phyloP scores from a whole-genome alignment of 2,329 filamentous ascomycete genomes.

The Talaromyces sp. region DNA sequence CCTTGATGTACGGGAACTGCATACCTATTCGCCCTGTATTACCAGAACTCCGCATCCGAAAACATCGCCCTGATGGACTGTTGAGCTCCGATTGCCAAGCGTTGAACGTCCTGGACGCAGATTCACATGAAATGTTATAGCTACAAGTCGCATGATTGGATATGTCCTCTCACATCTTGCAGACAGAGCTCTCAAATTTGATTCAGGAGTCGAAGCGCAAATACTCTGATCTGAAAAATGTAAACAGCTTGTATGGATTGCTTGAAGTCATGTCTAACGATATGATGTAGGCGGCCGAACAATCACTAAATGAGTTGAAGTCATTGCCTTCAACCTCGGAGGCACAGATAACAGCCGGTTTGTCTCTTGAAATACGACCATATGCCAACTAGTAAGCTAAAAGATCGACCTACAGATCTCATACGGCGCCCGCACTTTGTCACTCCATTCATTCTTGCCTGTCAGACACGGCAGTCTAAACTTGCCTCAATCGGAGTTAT shows the following conservation, averaged over 20 bases:
- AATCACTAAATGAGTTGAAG: slow-evolving; percentile 86
- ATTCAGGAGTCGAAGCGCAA: slow-evolving; percentile 96
- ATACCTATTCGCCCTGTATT: background rate
- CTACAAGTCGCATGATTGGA: slow-evolving; percentile 30
- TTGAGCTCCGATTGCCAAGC: slow-evolving; percentile 8
- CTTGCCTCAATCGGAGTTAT: slow-evolving; percentile 84
- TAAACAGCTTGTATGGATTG: slow-evolving; percentile 20
- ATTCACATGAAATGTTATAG: slow-evolving; percentile 18
- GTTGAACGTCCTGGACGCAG: slow-evolving; percentile 12
- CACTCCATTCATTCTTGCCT: slow-evolving; percentile 91
- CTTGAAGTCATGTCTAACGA: slow-evolving; percentile 25
- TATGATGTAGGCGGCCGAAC: slow-evolving; percentile 74
- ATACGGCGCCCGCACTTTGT: slow-evolving; percentile 78
- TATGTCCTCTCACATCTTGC: slow-evolving; percentile 91
- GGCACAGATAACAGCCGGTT: slow-evolving; percentile 69
- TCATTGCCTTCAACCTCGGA: slow-evolving; percentile 70
- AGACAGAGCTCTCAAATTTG: slow-evolving; percentile 82
- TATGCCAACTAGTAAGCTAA: slow-evolving; percentile 14
- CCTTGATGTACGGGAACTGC: background rate
- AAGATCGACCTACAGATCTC: slow-evolving; percentile 60
- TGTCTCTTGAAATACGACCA: slow-evolving; percentile 20
- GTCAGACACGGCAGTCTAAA: slow-evolving; percentile 82
- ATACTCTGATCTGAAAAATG: slow-evolving; percentile 80
- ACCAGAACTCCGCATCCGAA: background rate
- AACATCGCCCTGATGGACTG: slow-evolving; percentile 1